Evolutionary conservation across 1,284 basidiomycete species (phyloP), one percentile per base, ranked within the genome.

Genomic region (Pascua guehoae): DNA sequence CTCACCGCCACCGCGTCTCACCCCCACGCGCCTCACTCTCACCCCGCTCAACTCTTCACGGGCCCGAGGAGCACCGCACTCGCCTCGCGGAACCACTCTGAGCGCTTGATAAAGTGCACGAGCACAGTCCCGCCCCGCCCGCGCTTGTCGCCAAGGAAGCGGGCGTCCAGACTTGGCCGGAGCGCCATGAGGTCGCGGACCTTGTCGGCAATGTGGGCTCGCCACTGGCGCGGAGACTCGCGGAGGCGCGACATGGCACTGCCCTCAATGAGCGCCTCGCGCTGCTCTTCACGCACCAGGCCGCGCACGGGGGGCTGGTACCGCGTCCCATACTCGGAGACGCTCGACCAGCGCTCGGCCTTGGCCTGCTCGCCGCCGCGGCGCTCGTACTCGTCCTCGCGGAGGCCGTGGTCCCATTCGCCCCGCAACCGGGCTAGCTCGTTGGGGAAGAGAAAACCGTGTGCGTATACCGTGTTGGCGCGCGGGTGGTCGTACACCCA

Each of bases 401-500:
- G 53, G 1, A 75, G 44, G 8, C 68, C 69, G 10, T 55, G 66
- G 50, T 40, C 66, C 58, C 70, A 76, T 62, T 71, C 77, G 51
- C 56, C 58, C 50, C 82, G 85, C 48, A 93, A 82, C 45, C 87
- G 83, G 48, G 83, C 82, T 32, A 86, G 88, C 72, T 94, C 87
- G 18, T 92, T 90, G 0, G 95, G 95, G 79, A 94, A 98, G n/a
- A 98, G 78, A 80, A 91, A 98, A 1, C 95, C 95, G 77, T 97
- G 95, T 5, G 91, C 86, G 73, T 98, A 97, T 84, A 93, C 90
- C 17, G 94, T 97, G 48, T 88, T 87, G 3, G 89, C 86, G 52
- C 91, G 88, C 0, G 95, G 95, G 77, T 97, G 94, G 75, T 98
- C 95, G 77, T 98, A 97, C 64, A 98, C 92, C 91, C 91, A 97